Evolutionary conservation across 192 early-diverging fungal species (phyloP).

Genomic region (Linnemannia zychae): DNA sequence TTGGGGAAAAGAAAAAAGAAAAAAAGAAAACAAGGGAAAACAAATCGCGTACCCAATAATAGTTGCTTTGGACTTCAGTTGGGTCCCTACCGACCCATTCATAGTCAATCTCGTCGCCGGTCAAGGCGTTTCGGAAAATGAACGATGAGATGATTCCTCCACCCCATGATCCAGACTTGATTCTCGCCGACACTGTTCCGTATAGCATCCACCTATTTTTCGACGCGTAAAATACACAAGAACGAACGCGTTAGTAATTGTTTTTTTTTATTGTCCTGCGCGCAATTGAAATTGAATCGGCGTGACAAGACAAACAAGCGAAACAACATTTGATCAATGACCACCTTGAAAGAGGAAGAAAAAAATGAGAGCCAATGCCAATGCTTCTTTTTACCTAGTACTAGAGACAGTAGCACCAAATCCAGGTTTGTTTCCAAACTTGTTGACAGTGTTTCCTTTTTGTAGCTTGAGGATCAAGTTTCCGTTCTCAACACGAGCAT

Average conservation of each 20-base stretch:
- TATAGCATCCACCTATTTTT: conserved; percentile 54
- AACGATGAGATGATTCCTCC: conserved; percentile 67
- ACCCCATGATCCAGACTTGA: conserved; percentile 55
- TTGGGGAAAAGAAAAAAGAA: not conserved
- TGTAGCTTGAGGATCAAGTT: conserved; percentile 40
- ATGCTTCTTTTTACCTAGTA: conserved; percentile 24
- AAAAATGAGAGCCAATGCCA: too few relatives aligned
- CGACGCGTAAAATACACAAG: not conserved
- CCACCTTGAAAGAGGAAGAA: not conserved
- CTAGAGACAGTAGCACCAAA: conserved; percentile 58
- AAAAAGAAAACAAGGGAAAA: not conserved
- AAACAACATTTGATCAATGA: too few relatives aligned
- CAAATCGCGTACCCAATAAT: conserved; percentile 27
- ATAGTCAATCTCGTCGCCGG: conserved; percentile 73
- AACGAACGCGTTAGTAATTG: not conserved
- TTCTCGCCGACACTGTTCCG: conserved; percentile 54
- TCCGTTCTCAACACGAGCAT: conserved; percentile 49
- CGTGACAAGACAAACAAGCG: too few relatives aligned
- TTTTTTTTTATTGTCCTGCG: too few relatives aligned
- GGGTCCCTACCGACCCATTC: conserved; percentile 74
- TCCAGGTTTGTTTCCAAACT: conserved; percentile 48
- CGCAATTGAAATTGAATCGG: too few relatives aligned
- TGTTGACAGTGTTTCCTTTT: conserved; percentile 18
- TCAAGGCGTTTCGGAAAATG: conserved; percentile 59
- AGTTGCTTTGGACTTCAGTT: conserved; percentile 56